Evolutionary conservation across 2,329 filamentous ascomycete species (phyloP).

Genomic region (Beauveria bassiana): DNA sequence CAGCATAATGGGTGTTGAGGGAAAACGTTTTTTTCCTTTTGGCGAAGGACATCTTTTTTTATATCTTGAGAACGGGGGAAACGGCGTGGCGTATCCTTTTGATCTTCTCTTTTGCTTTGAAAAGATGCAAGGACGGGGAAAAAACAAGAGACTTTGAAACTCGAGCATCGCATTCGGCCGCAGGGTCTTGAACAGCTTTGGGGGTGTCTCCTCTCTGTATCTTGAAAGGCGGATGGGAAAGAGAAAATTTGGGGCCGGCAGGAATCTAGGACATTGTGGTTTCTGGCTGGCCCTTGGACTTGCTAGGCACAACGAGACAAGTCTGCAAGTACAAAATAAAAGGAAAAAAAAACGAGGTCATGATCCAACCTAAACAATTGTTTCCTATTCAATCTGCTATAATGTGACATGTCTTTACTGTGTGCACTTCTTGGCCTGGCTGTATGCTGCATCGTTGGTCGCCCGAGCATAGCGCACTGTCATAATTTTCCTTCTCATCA

Average conservation of each 20-base stretch:
- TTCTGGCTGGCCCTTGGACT: neutral
- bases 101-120: neutral
- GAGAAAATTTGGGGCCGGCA: neutral
- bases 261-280: neutral
- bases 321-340: slow-evolving; percentile 25
- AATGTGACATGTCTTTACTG: neutral
- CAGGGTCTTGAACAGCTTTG: neutral
- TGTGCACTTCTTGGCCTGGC: neutral
- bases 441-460: too few relatives aligned
- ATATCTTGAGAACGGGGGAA: slow-evolving; percentile 9
- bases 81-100: slow-evolving; percentile 11
- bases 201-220: slow-evolving; percentile 4
- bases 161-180: neutral
- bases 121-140: neutral
- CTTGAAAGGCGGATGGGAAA: slow-evolving; percentile 2
- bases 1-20: slow-evolving; percentile 8
- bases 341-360: slow-evolving; percentile 31
- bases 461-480: too few relatives aligned
- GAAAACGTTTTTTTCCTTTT: neutral
- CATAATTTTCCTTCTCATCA: too few relatives aligned
- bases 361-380: slow-evolving; percentile 20
- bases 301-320: slow-evolving; percentile 3
- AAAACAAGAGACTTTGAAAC: neutral
- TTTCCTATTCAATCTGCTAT: neutral
- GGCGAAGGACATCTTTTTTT: slow-evolving; percentile 8